phyloP scores from a whole-genome alignment of 1,284 basidiomycete species.

The Ceratobasidium sp. region DNA sequence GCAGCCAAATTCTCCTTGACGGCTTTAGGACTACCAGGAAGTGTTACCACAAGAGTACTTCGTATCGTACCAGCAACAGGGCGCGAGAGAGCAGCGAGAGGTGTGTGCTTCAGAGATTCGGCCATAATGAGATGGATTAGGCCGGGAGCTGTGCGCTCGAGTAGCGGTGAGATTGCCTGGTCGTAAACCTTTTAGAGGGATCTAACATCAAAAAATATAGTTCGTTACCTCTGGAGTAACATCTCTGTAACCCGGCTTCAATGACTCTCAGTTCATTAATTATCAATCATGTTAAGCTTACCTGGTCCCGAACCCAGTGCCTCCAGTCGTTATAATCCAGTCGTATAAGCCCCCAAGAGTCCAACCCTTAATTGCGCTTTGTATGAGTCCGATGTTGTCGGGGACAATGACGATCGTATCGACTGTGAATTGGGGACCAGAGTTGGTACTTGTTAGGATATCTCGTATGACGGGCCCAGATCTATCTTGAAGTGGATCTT shows the following conservation, averaged over 20 bases:
- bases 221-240: slow-evolving; percentile 79
- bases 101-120: slow-evolving; percentile 78
- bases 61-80: slow-evolving; percentile 81
- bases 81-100: slow-evolving; percentile 84
- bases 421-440: slow-evolving; percentile 1
- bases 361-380: slow-evolving; percentile 27
- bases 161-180: slow-evolving; percentile 77
- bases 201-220: neutral
- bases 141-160: slow-evolving; percentile 81
- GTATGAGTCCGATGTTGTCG: slow-evolving; percentile 34
- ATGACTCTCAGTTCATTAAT: neutral
- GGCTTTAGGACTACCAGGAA: slow-evolving; percentile 88
- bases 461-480: slow-evolving; percentile 74
- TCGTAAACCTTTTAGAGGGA: slow-evolving; percentile 13
- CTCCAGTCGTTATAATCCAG: slow-evolving; percentile 85
- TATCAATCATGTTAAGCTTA: neutral
- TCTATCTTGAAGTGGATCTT: slow-evolving; percentile 67
- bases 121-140: slow-evolving; percentile 82
- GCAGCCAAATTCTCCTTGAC: slow-evolving; percentile 82
- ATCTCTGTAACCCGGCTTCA: slow-evolving; percentile 63
- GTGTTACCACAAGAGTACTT: slow-evolving; percentile 78
- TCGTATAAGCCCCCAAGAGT: slow-evolving; percentile 56
- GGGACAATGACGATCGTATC: slow-evolving; percentile 45
- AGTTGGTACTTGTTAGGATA: slow-evolving; percentile 57
- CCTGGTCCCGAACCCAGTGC: slow-evolving; percentile 82